Conservation (phyloP, 805 yeast genomes). For the Pichia exigua region DNA sequence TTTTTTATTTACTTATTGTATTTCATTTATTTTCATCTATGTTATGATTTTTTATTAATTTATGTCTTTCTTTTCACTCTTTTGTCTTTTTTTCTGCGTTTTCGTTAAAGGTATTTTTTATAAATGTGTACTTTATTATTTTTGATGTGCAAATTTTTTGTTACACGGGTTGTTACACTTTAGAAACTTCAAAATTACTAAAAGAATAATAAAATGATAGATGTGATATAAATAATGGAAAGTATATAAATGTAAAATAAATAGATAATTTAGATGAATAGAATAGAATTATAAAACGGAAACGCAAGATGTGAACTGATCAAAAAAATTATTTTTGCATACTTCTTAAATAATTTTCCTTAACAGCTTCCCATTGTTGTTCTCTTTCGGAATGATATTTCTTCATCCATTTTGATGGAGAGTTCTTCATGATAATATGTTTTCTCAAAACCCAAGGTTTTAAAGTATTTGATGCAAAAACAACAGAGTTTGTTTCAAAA, state of each 20-base stretch:
- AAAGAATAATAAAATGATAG: conserved; percentile 3
- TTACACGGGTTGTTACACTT: neutral
- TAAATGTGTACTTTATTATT: neutral
- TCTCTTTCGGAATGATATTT: conserved; percentile 29
- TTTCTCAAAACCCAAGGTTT: conserved; percentile 33
- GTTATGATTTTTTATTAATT: neutral
- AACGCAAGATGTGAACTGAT: conserved; percentile 9
- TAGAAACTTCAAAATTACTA: neutral
- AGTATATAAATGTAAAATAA: neutral
- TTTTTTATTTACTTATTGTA: neutral
- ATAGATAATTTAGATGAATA: conserved; percentile 3
- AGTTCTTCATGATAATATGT: conserved; percentile 33
- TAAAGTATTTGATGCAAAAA: conserved; percentile 25
- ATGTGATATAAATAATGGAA: neutral
- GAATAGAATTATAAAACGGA: conserved; percentile 9
- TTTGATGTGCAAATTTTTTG: neutral
- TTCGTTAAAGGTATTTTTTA: neutral
- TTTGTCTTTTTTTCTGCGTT: neutral
- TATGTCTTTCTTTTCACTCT: neutral
- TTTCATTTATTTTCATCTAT: neutral
- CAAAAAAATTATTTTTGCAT: conserved; percentile 24
- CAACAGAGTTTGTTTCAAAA: conserved; percentile 61
- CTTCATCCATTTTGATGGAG: conserved; percentile 31
- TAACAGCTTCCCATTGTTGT: conserved; percentile 26
- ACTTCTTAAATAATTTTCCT: conserved; percentile 29